phyloP scores from a whole-genome alignment of 2,329 filamentous ascomycete genomes.

The Bipolaris zeicola region DNA sequence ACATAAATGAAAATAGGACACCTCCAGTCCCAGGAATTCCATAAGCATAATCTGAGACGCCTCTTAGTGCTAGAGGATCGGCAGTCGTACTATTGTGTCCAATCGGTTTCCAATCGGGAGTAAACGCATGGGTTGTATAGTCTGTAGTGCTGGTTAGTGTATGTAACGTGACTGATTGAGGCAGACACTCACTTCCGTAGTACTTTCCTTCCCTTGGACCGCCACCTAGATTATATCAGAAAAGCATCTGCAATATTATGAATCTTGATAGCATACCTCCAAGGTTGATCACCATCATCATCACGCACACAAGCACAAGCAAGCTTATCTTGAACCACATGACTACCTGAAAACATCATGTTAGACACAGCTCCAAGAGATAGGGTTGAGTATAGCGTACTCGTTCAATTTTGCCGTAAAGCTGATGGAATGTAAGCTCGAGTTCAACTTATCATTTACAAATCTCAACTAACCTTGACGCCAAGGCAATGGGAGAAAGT shows the following conservation, averaged over 20 bases:
- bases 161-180: background rate
- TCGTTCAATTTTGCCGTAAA: slow-evolving; percentile 41
- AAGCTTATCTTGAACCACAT: slow-evolving; percentile 40
- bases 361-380: background rate
- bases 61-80: slow-evolving; percentile 6
- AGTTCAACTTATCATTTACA: background rate
- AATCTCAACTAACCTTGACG: slow-evolving; percentile 17
- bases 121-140: slow-evolving; percentile 28
- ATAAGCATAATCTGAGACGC: slow-evolving; percentile 21
- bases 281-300: slow-evolving; percentile 36
- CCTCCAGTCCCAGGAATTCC: slow-evolving; percentile 33
- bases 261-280: slow-evolving; percentile 20
- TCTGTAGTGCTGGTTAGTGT: slow-evolving; percentile 10
- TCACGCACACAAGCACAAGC: slow-evolving; percentile 31
- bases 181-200: slow-evolving; percentile 13
- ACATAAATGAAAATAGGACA: slow-evolving; percentile 38
- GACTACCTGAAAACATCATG: slow-evolving; percentile 20
- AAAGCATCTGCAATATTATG: slow-evolving; percentile 3
- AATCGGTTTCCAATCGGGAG: slow-evolving; percentile 31
- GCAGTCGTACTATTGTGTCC: slow-evolving; percentile 22
- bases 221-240: slow-evolving; percentile 8
- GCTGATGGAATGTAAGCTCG: slow-evolving; percentile 16
- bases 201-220: slow-evolving; percentile 19
- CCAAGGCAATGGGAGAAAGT: slow-evolving; percentile 33
- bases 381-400: slow-evolving; percentile 1